Base-by-base conservation (phyloP, 2,329 filamentous ascomycete species). In the Tetracladium maxilliforme region DNA sequence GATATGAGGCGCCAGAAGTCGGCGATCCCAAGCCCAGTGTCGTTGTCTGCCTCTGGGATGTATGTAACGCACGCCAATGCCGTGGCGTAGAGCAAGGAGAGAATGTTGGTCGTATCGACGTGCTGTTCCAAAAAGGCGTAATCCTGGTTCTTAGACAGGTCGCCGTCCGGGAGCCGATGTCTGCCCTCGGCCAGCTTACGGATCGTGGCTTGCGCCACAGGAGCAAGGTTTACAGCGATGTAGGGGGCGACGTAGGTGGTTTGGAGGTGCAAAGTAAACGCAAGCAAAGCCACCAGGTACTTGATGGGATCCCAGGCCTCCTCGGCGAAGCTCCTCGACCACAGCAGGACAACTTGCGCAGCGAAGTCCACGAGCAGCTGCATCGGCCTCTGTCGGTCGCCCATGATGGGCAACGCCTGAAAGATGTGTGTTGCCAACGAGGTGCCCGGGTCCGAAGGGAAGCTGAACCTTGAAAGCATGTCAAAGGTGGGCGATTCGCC, bases 1-100 rank as follows among this genome's bases (percentile, higher is more conserved):
- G 73, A 64, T 31, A 84, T 67, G 19, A 59, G 49, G 31, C 58
- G 63, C 81, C 81, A 90, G 38, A 84, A 79, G n/a, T n/a, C n/a
- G n/a, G n/a, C n/a, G n/a, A n/a, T n/a, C n/a, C n/a, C n/a, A n/a
- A n/a, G n/a, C n/a, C n/a, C n/a, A n/a, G n/a, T n/a, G n/a, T n/a
- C n/a, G 19, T 45, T 21, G 19, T 40, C 30, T 10, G 18, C 56
- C 46, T 9, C 45, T 36, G 4, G 28, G 11, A 10, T 25, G 43
- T 16, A 31, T 44, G 33, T 5, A 47, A 48, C 4, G 50, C 74
- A 70, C 5, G 70, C 53, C 2, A 69, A n/a, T n/a, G n/a, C n/a
- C n/a, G n/a, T n/a, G n/a, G n/a, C n/a, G n/a, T n/a, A n/a, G n/a
- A n/a, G n/a, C n/a, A n/a, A n/a, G n/a, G n/a, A n/a, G n/a, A n/a